Percentiles rank a stretch among this genome's conserved stretches.
phyloP scores from a whole-genome alignment of 2,329 filamentous ascomycete species.

The Aureobasidium vineae region DNA sequence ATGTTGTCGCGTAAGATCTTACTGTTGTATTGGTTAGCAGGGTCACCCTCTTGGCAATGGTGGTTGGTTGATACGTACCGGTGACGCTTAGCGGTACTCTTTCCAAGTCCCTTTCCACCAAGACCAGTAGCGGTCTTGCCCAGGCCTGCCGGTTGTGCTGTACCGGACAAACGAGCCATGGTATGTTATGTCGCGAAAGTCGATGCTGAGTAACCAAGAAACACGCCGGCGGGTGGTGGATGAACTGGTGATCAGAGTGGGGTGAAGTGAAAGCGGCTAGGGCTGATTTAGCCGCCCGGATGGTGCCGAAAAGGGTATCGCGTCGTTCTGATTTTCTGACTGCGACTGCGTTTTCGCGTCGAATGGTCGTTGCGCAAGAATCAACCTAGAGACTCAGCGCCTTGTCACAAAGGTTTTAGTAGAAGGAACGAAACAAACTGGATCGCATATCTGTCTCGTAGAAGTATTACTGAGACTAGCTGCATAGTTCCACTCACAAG shows the following conservation, averaged over 20 bases:
- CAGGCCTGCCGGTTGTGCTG: not conserved
- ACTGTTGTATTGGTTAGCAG: conserved; percentile 2
- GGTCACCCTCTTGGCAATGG: not conserved
- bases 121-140: not conserved
- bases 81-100: conserved; percentile 6
- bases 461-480: not conserved
- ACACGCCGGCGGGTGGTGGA: not conserved
- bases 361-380: not conserved
- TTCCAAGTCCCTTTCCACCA: conserved; percentile 21
- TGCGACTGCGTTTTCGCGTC: conserved; percentile 10
- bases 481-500: not conserved
- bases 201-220: not conserved
- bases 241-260: not conserved
- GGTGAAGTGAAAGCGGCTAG: conserved; percentile 3
- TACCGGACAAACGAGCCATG: not conserved
- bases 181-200: not conserved
- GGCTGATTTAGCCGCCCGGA: conserved; percentile 15
- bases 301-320: conserved; percentile 5
- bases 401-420: not conserved
- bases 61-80: not conserved
- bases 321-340: conserved; percentile 7
- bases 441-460: not conserved
- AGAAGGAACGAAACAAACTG: not conserved
- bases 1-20: conserved; percentile 28
- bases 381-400: not conserved